Conservation (phyloP, 129 eudicot species). For the Tagetes patula region DNA sequence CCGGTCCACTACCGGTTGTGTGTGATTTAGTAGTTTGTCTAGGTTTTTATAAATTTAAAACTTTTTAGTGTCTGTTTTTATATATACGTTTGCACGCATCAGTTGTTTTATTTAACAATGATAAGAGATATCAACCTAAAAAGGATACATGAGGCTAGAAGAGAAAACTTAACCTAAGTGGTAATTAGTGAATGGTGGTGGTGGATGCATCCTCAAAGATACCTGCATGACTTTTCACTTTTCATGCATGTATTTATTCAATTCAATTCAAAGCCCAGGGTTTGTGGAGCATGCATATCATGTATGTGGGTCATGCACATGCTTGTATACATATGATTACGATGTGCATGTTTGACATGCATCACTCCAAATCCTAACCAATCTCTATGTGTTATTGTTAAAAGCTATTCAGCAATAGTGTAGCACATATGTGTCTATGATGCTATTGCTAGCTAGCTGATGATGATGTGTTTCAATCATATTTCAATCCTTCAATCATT, state of each 20-base stretch:
- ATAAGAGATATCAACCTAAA: too few species aligned
- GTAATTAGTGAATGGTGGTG: slow-evolving; percentile 8
- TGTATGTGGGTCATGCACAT: slow-evolving; percentile 22
- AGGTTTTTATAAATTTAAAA: too few species aligned
- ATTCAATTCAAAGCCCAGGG: slow-evolving; percentile 7
- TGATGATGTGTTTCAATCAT: background rate
- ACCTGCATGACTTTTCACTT: slow-evolving; percentile 36
- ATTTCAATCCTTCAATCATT: background rate
- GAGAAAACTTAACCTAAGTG: too few species aligned
- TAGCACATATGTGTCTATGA: background rate
- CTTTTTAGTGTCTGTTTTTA: too few species aligned
- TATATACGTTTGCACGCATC: too few species aligned
- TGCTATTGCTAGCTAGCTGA: background rate
- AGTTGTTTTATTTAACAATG: too few species aligned
- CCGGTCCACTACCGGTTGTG: too few species aligned
- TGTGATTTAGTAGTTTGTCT: too few species aligned
- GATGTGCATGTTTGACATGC: background rate
- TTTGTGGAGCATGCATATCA: slow-evolving; percentile 25
- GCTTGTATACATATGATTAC: slow-evolving; percentile 5
- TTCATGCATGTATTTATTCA: slow-evolving; percentile 26
- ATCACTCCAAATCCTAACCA: background rate
- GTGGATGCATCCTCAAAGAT: slow-evolving; percentile 29
- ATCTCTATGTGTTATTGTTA: background rate
- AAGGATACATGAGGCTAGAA: too few species aligned
- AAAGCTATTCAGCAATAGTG: background rate